A percentile compares a stretch with the other conserved stretches of the same genome.
phyloP scores from a whole-genome alignment of 176 grass and related monocot species.

The Puccinellia tenuiflora region DNA sequence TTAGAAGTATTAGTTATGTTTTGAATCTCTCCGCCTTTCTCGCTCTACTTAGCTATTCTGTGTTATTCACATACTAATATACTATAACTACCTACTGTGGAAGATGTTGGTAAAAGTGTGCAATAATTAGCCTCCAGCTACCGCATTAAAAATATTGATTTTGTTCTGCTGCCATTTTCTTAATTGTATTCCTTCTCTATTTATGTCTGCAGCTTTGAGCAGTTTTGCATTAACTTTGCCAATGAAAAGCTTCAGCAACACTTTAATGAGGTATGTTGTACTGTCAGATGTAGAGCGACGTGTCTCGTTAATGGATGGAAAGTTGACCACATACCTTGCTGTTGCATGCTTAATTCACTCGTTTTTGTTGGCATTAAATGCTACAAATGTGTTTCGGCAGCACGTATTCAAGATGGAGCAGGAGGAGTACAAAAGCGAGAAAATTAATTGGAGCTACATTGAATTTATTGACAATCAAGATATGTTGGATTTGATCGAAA shows the following conservation, averaged over 20 bases:
- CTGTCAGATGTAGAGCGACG: background rate
- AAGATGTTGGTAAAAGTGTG: background rate
- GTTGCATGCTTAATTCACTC: constrained; percentile 27
- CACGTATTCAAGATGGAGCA: constrained; percentile 99
- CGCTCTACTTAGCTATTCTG: background rate
- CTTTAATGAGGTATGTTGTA: constrained; percentile 76
- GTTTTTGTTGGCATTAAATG: constrained; percentile 13
- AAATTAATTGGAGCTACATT: constrained; percentile 99
- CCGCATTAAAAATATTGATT: background rate
- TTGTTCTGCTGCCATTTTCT: background rate
- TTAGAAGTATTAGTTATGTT: background rate
- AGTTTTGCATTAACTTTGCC: constrained; percentile 99
- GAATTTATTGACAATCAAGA: constrained; percentile 99
- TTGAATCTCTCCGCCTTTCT: background rate
- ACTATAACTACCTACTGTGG: background rate
- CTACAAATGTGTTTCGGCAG: constrained; percentile 43
- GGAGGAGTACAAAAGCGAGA: constrained; percentile 91
- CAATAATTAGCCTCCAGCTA: background rate
- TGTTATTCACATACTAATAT: background rate
- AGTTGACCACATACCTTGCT: background rate
- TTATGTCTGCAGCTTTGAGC: constrained; percentile 75
- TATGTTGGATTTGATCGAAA: constrained; percentile 98
- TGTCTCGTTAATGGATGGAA: constrained; percentile 2
- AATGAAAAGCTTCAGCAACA: constrained; percentile 99
- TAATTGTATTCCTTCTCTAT: constrained; percentile 7